These are phyloP conservation scores for Boletus tomentosulus DNA, from an alignment of 768 basidiomycete genomes.

Conservation along the genomic window DNA sequence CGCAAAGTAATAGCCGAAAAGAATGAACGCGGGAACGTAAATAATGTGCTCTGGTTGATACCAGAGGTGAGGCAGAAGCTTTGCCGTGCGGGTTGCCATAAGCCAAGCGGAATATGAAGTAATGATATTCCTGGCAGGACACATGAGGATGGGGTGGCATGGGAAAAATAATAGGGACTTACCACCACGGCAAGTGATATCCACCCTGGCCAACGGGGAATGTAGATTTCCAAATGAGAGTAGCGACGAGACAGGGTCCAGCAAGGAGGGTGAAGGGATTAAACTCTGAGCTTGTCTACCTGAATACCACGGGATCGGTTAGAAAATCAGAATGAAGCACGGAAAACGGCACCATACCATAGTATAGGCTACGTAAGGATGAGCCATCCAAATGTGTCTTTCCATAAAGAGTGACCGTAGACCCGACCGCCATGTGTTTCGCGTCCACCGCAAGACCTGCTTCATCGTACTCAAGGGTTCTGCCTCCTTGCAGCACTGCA, in stretches of 20 bases:
- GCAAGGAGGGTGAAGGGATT: constrained; percentile 51
- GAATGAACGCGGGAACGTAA: constrained; percentile 80
- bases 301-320: constrained; percentile 21
- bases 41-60: constrained; percentile 69
- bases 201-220: constrained; percentile 58
- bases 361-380: no score
- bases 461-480: constrained; percentile 93
- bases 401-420: no score
- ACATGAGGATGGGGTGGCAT: background rate
- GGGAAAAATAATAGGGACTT: background rate
- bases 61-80: constrained; percentile 81
- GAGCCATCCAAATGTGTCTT: no score
- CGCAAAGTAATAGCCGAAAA: constrained; percentile 92
- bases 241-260: constrained; percentile 59
- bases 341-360: constrained; percentile 39
- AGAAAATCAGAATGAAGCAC: background rate
- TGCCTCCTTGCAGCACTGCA: constrained; percentile 71
- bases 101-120: constrained; percentile 68
- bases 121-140: constrained; percentile 57
- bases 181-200: constrained; percentile 67
- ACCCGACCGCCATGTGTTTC: constrained; percentile 34
- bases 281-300: constrained; percentile 72
- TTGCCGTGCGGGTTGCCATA: constrained; percentile 65
- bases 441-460: constrained; percentile 73
- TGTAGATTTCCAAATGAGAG: constrained; percentile 55